A percentile compares a stretch with the other conserved stretches of the same genome.
Conservation (phyloP, 2,329 filamentous ascomycete genomes). For the Ceratocystis albifundus region DNA sequence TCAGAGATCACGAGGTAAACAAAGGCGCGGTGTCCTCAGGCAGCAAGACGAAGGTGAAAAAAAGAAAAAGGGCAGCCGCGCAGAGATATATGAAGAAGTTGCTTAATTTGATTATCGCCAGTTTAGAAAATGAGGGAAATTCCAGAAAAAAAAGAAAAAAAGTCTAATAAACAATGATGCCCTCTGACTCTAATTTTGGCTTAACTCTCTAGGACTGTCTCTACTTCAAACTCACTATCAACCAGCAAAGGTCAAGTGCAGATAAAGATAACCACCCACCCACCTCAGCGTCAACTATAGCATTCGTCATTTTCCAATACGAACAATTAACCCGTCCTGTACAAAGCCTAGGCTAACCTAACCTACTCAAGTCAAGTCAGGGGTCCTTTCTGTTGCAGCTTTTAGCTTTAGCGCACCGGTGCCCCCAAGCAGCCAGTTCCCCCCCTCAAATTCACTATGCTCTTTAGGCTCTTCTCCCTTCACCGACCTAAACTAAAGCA, state of each 20-base stretch:
- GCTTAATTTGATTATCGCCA: background rate
- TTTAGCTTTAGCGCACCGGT: background rate
- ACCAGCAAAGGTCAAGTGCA: background rate
- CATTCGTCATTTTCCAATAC: too few relatives aligned
- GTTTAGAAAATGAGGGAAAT: background rate
- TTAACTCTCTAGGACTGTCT: background rate
- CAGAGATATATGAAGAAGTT: background rate
- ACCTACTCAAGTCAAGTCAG: too few relatives aligned
- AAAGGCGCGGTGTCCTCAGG: background rate
- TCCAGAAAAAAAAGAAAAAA: too few relatives aligned
- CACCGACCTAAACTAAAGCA: background rate
- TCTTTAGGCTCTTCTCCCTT: background rate
- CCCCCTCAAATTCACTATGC: background rate
- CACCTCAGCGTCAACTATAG: too few relatives aligned
- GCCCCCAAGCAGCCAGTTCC: background rate
- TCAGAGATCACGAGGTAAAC: slow-evolving; percentile 7
- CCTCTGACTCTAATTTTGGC: too few relatives aligned
- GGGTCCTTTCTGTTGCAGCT: too few relatives aligned
- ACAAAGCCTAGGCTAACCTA: too few relatives aligned
- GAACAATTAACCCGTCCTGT: too few relatives aligned
- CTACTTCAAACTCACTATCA: background rate
- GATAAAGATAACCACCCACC: too few relatives aligned
- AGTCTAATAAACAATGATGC: too few relatives aligned
- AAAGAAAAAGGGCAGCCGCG: background rate
- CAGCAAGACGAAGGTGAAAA: background rate